Base-by-base conservation (phyloP, 108 stramenopile species). In the Epipyxis sp. region DNA sequence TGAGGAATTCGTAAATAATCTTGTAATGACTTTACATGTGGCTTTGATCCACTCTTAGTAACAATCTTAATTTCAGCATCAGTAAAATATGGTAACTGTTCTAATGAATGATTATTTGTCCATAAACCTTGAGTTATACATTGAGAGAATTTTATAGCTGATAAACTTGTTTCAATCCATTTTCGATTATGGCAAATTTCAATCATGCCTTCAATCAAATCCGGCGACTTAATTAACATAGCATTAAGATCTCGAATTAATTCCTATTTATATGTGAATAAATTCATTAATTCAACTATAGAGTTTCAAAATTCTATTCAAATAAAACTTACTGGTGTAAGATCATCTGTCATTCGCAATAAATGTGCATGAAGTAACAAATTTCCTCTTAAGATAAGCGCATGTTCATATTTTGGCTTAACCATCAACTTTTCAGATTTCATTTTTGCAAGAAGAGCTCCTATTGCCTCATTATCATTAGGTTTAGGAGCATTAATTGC, bases 171-270 rank as follows among this genome's bases (percentile, higher is more conserved):
- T 62, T 87, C 78, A 13, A 95, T 78, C 78, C 88, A 90, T 79
- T 93, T 93, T 77, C 91, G 91, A 79, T 91, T 90, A 80, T 94
- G 90, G 77, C 92, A 91, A 20, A 96, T 91, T 41, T 92, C 91
- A 80, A 98, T 90, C 94, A 98, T 95, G 74, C 94, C 97, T 86
- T 98, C 95, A 59, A 95, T 87, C 39, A 98, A 83, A 58, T 90
- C 84, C 25, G 85, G 90, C 37, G 94, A 88, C 42, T 80, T 58
- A 40, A 84, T 79, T 41, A 98, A 87, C 93, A 98, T 95, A 69
- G 81, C 86, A 61, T 91, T 86, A 79, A 95, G 84, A 84, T 98
- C 92, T 44, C 89, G 87, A 30, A 25, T 25, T 27, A 83, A 79
- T 42, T 57, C 25, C 27, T 74, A 6, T 13, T 39, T 74, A 10